phyloP scores from a whole-genome alignment of 2,329 filamentous ascomycete species.

The Rutstroemia sp. region DNA sequence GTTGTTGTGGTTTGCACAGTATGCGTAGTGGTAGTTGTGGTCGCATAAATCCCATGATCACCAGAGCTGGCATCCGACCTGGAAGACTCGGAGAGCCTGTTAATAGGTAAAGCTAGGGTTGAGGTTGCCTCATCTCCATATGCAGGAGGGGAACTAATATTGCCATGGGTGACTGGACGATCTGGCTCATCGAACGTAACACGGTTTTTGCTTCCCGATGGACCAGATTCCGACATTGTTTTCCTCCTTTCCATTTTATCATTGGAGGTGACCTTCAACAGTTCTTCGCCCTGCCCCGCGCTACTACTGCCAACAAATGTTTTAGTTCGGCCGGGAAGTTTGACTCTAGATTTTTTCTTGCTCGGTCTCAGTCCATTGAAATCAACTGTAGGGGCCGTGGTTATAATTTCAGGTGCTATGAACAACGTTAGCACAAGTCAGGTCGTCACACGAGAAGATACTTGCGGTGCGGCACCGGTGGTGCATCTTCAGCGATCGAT shows the following conservation, averaged over 20 bases:
- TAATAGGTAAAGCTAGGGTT: slow-evolving; percentile 54
- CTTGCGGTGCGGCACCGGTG: slow-evolving; percentile 52
- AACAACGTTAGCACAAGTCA: slow-evolving; percentile 8
- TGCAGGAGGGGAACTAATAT: slow-evolving; percentile 41
- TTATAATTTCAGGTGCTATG: slow-evolving; percentile 71
- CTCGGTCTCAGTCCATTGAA: slow-evolving; percentile 39
- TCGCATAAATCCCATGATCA: slow-evolving; percentile 54
- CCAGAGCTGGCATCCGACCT: slow-evolving; percentile 78
- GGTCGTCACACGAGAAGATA: slow-evolving; percentile 16
- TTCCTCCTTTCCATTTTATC: slow-evolving; percentile 38
- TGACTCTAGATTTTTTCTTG: slow-evolving; percentile 50
- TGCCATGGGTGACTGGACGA: slow-evolving; percentile 37
- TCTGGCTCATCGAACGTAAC: slow-evolving; percentile 57
- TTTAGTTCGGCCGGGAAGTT: slow-evolving; percentile 42
- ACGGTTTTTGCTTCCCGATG: slow-evolving; percentile 32
- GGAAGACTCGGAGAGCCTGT: slow-evolving; percentile 76
- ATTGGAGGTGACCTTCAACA: slow-evolving; percentile 15
- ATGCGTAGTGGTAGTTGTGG: slow-evolving; percentile 55
- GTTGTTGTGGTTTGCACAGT: slow-evolving; percentile 57
- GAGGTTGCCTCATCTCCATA: slow-evolving; percentile 56
- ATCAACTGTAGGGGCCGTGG: slow-evolving; percentile 76
- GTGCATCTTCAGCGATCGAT: slow-evolving; percentile 36
- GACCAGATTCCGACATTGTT: slow-evolving; percentile 30
- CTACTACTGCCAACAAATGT: slow-evolving; percentile 12
- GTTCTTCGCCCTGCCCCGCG: slow-evolving; percentile 6